Percentiles rank a stretch among this genome's conserved stretches.
phyloP scores from a whole-genome alignment of 768 basidiomycete species.

The Mycena sanguinolenta region DNA sequence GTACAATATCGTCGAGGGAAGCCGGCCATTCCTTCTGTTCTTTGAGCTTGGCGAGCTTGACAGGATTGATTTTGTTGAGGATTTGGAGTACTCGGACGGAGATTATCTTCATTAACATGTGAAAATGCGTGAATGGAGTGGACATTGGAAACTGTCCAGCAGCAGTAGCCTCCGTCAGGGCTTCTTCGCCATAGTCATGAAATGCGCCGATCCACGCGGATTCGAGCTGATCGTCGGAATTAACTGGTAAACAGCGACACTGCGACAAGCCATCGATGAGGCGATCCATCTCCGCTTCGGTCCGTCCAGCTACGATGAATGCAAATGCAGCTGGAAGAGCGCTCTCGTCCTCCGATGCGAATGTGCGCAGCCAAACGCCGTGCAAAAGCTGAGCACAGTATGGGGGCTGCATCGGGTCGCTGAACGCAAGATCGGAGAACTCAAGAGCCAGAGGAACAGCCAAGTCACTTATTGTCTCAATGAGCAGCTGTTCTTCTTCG shows the following conservation, averaged over 20 bases:
- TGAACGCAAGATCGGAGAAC: slow-evolving; percentile 15
- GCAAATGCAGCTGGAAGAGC: slow-evolving; percentile 13
- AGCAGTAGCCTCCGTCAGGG: not conserved
- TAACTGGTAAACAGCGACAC: not conserved
- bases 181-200: slow-evolving; percentile 6
- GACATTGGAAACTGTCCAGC: not conserved
- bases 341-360: not conserved
- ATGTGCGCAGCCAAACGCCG: slow-evolving; percentile 9
- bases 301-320: slow-evolving; percentile 4
- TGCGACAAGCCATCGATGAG: slow-evolving; percentile 1
- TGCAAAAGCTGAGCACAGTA: slow-evolving; percentile 10
- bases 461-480: not conserved
- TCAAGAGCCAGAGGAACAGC: not conserved
- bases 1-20: slow-evolving; percentile 18
- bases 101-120: not conserved
- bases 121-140: not conserved
- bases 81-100: not conserved
- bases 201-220: not conserved
- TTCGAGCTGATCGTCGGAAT: not conserved
- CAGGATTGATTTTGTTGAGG: slow-evolving; percentile 9
- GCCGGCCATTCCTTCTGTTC: slow-evolving; percentile 13
- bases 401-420: not conserved
- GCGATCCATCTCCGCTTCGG: slow-evolving; percentile 7
- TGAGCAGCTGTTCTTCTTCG: not conserved
- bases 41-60: slow-evolving; percentile 14